Evolutionary conservation across 2,329 filamentous ascomycete genomes (phyloP).

Genomic region (Geosmithia putterillii): DNA sequence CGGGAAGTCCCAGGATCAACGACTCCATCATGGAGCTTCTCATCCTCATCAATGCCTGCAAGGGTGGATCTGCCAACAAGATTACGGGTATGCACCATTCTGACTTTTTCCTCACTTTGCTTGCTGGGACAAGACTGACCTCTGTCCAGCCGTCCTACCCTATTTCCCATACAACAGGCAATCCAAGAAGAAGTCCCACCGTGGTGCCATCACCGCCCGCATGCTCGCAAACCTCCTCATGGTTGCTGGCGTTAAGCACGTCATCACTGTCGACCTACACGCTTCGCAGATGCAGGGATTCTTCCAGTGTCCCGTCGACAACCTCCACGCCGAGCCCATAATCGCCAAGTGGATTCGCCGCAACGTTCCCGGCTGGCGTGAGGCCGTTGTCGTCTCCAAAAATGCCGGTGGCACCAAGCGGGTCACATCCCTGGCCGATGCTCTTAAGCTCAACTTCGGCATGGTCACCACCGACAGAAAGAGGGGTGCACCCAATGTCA

Average conservation of each 20-base stretch:
- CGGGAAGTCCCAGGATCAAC: conserved; percentile 90
- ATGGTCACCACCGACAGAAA: conserved; percentile 81
- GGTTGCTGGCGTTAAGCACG: conserved; percentile 90
- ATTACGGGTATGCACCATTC: conserved; percentile 67
- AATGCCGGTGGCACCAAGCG: conserved; percentile 96
- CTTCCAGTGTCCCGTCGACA: conserved; percentile 95
- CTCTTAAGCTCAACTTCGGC: conserved; percentile 92
- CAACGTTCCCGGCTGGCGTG: conserved; percentile 77
- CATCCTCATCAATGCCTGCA: conserved; percentile 98
- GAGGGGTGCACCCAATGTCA: conserved; percentile 57
- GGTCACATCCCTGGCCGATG: conserved; percentile 90
- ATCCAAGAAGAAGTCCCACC: conserved; percentile 97
- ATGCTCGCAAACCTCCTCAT: conserved; percentile 94
- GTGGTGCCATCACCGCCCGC: conserved; percentile 89
- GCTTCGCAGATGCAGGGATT: conserved; percentile 99
- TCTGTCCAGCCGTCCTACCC: conserved; percentile 59
- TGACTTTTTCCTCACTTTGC: conserved; percentile 2
- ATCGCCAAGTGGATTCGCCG: conserved; percentile 91
- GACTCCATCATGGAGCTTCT: conserved; percentile 98
- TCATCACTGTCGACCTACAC: conserved; percentile 94
- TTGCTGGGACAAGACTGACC: conserved; percentile 3
- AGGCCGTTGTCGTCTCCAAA: conserved; percentile 95
- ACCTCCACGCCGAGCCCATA: conserved; percentile 88
- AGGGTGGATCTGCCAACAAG: conserved; percentile 91
- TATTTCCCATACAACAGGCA: conserved; percentile 99